Evolutionary conservation across 2,329 filamentous ascomycete genomes (phyloP).

Genomic region (Fusarium ramigenum): DNA sequence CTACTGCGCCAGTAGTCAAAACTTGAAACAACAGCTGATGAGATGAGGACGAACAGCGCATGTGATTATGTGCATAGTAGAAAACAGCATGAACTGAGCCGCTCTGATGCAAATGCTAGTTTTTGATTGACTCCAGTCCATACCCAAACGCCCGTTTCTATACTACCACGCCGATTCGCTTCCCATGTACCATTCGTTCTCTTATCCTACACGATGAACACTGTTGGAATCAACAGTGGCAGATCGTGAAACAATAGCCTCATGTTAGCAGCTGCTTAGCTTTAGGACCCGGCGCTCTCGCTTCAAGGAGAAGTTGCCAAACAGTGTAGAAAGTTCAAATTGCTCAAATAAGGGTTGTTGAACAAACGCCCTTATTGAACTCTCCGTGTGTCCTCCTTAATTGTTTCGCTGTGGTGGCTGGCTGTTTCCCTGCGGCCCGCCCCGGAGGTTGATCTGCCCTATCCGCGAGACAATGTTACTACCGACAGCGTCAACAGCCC

Average conservation of each 20-base stretch:
- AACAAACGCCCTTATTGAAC: not conserved
- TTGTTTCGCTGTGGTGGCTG: slow-evolving; percentile 28
- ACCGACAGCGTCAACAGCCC: slow-evolving; percentile 92
- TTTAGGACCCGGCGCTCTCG: not conserved
- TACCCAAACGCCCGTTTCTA: slow-evolving; percentile 27
- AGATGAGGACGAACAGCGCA: not conserved
- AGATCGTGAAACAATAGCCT: slow-evolving; percentile 18
- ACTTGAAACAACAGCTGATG: slow-evolving; percentile 25
- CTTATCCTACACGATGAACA: slow-evolving; percentile 10
- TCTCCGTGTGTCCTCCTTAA: slow-evolving; percentile 4
- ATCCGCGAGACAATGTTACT: slow-evolving; percentile 89
- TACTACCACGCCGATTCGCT: not conserved
- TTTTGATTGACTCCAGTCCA: slow-evolving; percentile 5
- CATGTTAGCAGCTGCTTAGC: slow-evolving; percentile 9
- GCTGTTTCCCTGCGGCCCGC: slow-evolving; percentile 46
- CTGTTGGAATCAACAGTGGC: not conserved
- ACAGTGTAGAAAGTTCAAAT: not conserved
- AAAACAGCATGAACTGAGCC: not conserved
- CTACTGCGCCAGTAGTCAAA: slow-evolving; percentile 21
- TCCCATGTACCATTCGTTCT: slow-evolving; percentile 3
- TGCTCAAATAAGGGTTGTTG: not conserved
- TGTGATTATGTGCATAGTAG: not conserved
- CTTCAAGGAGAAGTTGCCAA: slow-evolving; percentile 1
- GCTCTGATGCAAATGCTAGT: not conserved
- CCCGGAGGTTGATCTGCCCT: slow-evolving; percentile 78